These are phyloP conservation scores for Zymoseptoria crescenta DNA, from an alignment of 2,329 filamentous ascomycete genomes.

Conservation along the genomic window DNA sequence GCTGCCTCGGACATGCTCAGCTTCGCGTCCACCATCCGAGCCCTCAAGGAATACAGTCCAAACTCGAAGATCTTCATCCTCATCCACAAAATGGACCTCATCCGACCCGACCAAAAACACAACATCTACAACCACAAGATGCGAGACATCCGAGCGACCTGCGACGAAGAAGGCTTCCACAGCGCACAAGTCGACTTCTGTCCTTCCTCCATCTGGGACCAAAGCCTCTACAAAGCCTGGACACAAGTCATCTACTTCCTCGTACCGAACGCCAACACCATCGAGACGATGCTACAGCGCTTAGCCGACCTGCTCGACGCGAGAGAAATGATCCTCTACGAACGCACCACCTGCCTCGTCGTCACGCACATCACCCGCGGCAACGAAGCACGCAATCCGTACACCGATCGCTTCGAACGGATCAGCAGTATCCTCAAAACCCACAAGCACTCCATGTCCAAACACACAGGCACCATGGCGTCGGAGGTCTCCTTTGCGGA, in stretches of 20 bases:
- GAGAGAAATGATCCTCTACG: constrained; percentile 88
- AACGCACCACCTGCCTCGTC: constrained; percentile 90
- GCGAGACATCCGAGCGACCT: constrained; percentile 66
- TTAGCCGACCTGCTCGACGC: constrained; percentile 82
- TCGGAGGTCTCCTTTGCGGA: constrained; percentile 73
- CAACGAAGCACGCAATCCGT: constrained; percentile 69
- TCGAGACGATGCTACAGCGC: constrained; percentile 76
- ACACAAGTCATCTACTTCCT: constrained; percentile 95
- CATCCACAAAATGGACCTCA: constrained; percentile 98
- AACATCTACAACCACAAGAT: constrained; percentile 79
- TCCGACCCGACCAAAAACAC: constrained; percentile 70
- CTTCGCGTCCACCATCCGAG: constrained; percentile 83
- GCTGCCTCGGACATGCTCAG: constrained; percentile 88
- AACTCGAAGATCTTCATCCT: constrained; percentile 83
- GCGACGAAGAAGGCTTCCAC: constrained; percentile 52
- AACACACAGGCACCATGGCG: constrained; percentile 72
- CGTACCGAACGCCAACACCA: constrained; percentile 84
- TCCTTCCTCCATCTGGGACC: constrained; percentile 96
- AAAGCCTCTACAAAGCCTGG: constrained; percentile 97
- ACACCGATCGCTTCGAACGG: constrained; percentile 85
- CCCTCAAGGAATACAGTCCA: constrained; percentile 76
- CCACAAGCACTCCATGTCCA: constrained; percentile 75
- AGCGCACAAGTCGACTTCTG: constrained; percentile 63
- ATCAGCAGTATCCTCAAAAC: constrained; percentile 98
- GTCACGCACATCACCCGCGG: constrained; percentile 84